Conservation (phyloP, 2,329 filamentous ascomycete genomes). For the Pyrenophora seminiperda region DNA sequence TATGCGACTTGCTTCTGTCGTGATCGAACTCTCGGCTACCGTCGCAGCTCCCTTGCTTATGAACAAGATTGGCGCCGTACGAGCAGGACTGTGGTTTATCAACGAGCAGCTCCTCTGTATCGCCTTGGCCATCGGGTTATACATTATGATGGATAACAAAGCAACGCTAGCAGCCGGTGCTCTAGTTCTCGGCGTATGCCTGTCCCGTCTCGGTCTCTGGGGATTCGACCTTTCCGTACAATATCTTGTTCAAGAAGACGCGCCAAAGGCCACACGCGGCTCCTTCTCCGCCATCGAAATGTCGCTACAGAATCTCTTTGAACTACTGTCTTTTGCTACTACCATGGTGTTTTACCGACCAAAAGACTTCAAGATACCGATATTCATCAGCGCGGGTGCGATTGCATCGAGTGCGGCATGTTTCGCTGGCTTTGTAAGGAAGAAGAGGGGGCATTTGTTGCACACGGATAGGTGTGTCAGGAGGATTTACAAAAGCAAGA, state of each 20-base stretch:
- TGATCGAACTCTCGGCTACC: constrained; percentile 65
- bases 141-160: constrained; percentile 19
- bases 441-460: constrained; percentile 60
- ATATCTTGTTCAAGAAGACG: constrained; percentile 54
- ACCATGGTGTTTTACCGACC: constrained; percentile 70
- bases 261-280: constrained; percentile 57
- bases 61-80: constrained; percentile 55
- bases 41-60: constrained; percentile 64
- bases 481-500: constrained; percentile 22
- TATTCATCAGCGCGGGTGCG: constrained; percentile 62
- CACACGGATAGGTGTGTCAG: constrained; percentile 30
- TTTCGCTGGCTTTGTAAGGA: constrained; percentile 63
- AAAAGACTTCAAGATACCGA: constrained; percentile 68
- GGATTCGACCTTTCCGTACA: constrained; percentile 56
- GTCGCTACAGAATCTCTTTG: constrained; percentile 71
- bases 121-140: constrained; percentile 47
- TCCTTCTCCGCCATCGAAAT: constrained; percentile 72
- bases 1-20: constrained; percentile 58
- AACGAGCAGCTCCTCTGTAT: constrained; percentile 68
- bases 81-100: constrained; percentile 73
- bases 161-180: constrained; percentile 31
- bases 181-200: constrained; percentile 48
- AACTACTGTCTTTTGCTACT: constrained; percentile 67
- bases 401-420: constrained; percentile 56
- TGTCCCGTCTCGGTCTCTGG: constrained; percentile 54